A percentile compares a stretch with the other conserved stretches of the same genome.
Conservation (phyloP, 306 rosid species). For the Begonia fuchsioides region DNA sequence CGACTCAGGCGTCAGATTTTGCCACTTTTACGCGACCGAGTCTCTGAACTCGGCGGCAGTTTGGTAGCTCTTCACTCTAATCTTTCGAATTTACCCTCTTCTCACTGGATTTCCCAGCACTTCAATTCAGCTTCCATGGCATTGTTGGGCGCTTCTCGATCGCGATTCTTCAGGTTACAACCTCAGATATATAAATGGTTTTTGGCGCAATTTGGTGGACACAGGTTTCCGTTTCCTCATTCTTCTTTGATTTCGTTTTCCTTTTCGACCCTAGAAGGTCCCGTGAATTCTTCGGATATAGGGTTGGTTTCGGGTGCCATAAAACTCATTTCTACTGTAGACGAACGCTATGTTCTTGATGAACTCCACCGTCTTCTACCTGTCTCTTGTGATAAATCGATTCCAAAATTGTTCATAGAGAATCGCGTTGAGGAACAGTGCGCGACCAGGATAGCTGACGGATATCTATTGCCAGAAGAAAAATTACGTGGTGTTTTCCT, state of each 20-base stretch:
- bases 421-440: constrained; percentile 4
- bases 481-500: constrained; percentile 71
- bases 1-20: no score
- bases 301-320: neutral
- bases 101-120: no score
- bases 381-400: neutral
- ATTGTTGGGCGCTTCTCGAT: neutral
- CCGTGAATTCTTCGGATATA: constrained; percentile 4
- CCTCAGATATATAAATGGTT: neutral
- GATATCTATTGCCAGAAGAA: constrained; percentile 48
- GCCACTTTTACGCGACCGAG: no score
- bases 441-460: constrained; percentile 29
- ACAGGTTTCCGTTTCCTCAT: neutral
- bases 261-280: constrained; percentile 19
- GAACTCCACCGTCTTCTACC: constrained; percentile 42
- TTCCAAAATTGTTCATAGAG: constrained; percentile 1
- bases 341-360: constrained; percentile 35
- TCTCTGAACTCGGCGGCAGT: no score
- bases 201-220: neutral
- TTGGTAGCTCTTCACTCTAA: no score
- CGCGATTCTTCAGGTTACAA: neutral
- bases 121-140: neutral
- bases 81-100: no score
- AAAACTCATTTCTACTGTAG: constrained; percentile 4
- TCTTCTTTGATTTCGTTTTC: constrained; percentile 7